phyloP scores from a whole-genome alignment of 371 early-diverging fungal species.

The Mortierella sp. region DNA sequence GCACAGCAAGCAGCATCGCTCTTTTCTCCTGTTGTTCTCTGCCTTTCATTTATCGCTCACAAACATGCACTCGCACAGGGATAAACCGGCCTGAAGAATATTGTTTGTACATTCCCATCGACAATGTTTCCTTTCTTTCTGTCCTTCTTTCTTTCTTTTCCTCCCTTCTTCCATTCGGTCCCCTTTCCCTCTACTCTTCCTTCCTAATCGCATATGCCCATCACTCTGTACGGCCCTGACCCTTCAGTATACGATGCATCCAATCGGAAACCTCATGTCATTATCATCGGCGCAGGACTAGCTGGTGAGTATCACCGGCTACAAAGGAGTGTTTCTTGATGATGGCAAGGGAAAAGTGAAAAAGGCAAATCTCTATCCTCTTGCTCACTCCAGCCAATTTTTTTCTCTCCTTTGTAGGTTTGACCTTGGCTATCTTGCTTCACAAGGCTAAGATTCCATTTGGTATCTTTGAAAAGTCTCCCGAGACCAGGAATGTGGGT shows the following conservation, averaged over 20 bases:
- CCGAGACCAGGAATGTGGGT: neutral
- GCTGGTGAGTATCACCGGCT: neutral
- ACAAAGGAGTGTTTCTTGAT: neutral
- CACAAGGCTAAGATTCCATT: neutral
- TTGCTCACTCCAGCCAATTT: neutral
- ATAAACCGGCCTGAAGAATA: no score
- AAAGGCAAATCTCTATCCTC: no score
- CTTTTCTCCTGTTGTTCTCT: no score
- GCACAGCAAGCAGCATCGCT: no score
- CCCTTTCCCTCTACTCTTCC: neutral
- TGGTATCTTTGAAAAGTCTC: neutral
- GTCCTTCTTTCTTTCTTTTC: neutral
- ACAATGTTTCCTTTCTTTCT: no score
- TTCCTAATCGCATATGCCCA: neutral
- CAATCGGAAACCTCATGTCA: constrained; percentile 7
- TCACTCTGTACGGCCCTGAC: neutral
- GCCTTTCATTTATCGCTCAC: no score
- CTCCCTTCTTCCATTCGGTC: neutral
- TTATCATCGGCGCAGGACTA: constrained; percentile 11
- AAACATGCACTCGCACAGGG: no score
- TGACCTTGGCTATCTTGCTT: neutral
- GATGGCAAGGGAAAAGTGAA: neutral
- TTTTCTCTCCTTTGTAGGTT: neutral
- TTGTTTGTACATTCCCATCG: no score
- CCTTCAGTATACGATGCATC: neutral